Base-by-base conservation (phyloP, 2,329 filamentous ascomycete genomes). In the Pyrenophora graminea region DNA sequence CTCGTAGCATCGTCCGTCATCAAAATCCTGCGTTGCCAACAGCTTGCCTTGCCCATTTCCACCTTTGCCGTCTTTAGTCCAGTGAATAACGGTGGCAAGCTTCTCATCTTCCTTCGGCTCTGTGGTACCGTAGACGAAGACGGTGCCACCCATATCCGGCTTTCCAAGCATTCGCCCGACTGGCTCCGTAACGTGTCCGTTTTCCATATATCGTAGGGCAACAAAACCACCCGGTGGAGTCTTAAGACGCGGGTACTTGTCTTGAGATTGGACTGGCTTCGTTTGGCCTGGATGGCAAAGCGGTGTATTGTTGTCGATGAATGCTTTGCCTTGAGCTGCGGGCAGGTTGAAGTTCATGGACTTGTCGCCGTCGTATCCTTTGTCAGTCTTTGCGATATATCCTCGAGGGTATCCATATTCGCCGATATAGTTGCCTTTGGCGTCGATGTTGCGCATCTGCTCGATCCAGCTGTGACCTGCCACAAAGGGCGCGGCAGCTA, bases 1-100 rank as follows among this genome's bases (percentile, higher is more conserved):
- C 76, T 97, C 89, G 71, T 91, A 91, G 78, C 94, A 99, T 66
- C 90, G 88, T 21, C 88, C 89, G 64, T 99, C 94, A 65, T 97
- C 94, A 71, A 86, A 99, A 77, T 89, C 85, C 62, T 90, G 86
- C 1, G 84, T 88, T 0, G 87, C 85, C 32, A 97, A 77, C 10
- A 97, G 85, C 36, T 80, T 79, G 27, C 94, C 94, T 34, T 88
- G 85, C 41, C 83, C 80, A 69, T 97, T 86, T 18, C 92, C 93
- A 17, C 92, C 91, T 5, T 82, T 88, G 54, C 92, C 92, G 49
- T 90, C 85, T 15, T 80, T 71, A 39, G 85, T 96, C 94, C 94
- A 97, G 44, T 87, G 79, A 58, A 96, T 85, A 30, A 97, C 87
- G 48, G 77, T 78, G 43, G 78, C 76, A 21, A 87, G 74, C 48